Evolutionary conservation across 1,139 yeast genomes (phyloP).

Genomic region (Candida sp.): DNA sequence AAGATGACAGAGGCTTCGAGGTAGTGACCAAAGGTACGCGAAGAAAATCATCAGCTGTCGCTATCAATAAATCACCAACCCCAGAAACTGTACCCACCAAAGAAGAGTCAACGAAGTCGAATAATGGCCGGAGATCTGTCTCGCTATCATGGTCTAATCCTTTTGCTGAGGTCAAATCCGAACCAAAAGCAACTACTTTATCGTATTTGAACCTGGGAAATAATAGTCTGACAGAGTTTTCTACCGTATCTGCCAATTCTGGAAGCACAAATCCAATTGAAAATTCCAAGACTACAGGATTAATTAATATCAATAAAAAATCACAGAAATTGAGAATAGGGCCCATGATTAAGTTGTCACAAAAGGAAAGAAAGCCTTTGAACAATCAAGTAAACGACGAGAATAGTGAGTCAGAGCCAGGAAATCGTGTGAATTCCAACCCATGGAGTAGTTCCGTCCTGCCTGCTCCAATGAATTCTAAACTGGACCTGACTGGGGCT

Average conservation of each 20-base stretch:
- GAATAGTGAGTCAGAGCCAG: too few species aligned
- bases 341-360: constrained; percentile 41
- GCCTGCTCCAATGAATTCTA: neutral
- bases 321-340: constrained; percentile 28
- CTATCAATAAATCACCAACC: constrained; percentile 7
- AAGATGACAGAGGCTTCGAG: constrained; percentile 27
- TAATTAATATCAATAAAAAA: constrained; percentile 8
- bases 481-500: neutral
- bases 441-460: constrained; percentile 2
- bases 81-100: constrained; percentile 1
- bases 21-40: constrained; percentile 22
- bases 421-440: neutral
- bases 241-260: constrained; percentile 4
- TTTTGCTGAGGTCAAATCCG: neutral
- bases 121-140: neutral
- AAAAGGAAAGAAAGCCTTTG: constrained; percentile 47
- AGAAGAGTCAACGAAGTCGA: neutral
- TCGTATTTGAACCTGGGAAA: neutral
- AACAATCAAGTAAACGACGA: constrained; percentile 4
- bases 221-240: neutral
- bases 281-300: neutral
- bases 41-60: constrained; percentile 14
- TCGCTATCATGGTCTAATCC: neutral
- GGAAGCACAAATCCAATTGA: constrained; percentile 13
- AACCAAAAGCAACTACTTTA: neutral